Evolutionary conservation across 331 rosid genomes (phyloP).

Genomic region (Stylosanthes scabra): DNA sequence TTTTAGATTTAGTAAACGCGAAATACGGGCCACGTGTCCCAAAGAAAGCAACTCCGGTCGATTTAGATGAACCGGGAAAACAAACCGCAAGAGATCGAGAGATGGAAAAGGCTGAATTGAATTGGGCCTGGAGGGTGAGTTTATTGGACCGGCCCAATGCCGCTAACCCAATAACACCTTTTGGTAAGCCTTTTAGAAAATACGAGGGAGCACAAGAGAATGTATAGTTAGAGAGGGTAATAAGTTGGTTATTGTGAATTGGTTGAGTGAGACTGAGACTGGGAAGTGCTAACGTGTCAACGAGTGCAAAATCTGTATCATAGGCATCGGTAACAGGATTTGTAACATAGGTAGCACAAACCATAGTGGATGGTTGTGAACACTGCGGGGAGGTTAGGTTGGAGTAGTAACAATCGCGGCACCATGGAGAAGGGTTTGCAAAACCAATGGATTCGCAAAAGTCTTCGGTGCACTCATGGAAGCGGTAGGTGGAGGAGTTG

Average conservation of each 20-base stretch:
- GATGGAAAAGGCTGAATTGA: constrained; percentile 10
- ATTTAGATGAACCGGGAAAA: constrained; percentile 31
- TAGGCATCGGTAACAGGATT: constrained; percentile 26
- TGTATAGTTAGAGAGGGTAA: constrained; percentile 14
- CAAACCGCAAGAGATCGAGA: constrained; percentile 39
- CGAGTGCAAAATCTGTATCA: neutral
- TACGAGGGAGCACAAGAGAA: neutral
- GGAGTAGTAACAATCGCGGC: constrained; percentile 28
- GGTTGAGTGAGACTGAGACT: neutral
- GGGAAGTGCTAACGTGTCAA: constrained; percentile 41
- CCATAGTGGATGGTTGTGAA: neutral
- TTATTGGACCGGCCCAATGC: constrained; percentile 37
- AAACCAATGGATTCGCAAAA: constrained; percentile 23
- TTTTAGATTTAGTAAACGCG: constrained; percentile 10
- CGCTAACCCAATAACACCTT: constrained; percentile 35
- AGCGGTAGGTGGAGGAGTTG: constrained; percentile 38
- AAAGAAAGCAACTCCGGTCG: constrained; percentile 36
- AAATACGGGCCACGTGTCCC: constrained; percentile 41
- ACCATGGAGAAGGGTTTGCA: neutral
- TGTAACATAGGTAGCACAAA: constrained; percentile 38
- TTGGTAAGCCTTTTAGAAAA: constrained; percentile 31
- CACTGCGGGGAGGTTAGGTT: too few species aligned
- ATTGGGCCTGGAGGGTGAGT: constrained; percentile 33
- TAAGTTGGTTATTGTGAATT: constrained; percentile 6
- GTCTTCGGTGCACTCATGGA: constrained; percentile 25